Evolutionary conservation across 2,329 filamentous ascomycete species (phyloP).

Genomic region (Neofusicoccum laricinum): DNA sequence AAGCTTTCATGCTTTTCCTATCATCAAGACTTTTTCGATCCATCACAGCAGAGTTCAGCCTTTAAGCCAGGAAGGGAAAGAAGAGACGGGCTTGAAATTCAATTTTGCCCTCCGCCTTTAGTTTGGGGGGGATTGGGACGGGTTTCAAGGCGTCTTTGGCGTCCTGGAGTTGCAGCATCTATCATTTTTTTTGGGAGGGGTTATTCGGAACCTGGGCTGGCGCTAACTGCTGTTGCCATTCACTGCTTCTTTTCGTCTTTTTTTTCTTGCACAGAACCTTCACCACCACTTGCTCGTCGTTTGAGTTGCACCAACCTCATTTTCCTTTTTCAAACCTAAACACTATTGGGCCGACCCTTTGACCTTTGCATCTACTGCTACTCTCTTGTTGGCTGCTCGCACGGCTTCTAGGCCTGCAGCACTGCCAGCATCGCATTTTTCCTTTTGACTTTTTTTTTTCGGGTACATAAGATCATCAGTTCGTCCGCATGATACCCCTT

Average conservation of each 20-base stretch:
- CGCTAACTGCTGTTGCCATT: slow-evolving; percentile 13
- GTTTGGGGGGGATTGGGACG: not conserved
- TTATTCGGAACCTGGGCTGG: not conserved
- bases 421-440: not conserved
- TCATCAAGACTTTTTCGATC: slow-evolving; percentile 10
- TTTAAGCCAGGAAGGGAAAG: slow-evolving; percentile 2
- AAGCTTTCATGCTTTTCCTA: slow-evolving; percentile 13
- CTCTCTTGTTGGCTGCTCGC: not conserved
- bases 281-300: not conserved
- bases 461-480: slow-evolving; percentile 15
- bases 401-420: not conserved
- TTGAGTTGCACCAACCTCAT: not conserved
- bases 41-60: slow-evolving; percentile 12
- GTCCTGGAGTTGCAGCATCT: slow-evolving; percentile 10
- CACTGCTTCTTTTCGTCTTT: slow-evolving; percentile 6
- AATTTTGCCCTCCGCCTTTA: not conserved
- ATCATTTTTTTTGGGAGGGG: not conserved
- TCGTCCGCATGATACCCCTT: slow-evolving; percentile 13
- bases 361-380: not conserved
- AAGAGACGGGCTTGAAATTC: slow-evolving; percentile 13
- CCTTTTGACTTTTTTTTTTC: not conserved
- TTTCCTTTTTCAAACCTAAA: not conserved
- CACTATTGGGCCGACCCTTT: slow-evolving; percentile 6
- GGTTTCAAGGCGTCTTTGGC: slow-evolving; percentile 12
- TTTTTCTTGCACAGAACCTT: slow-evolving; percentile 9